A percentile compares a stretch with the other conserved stretches of the same genome.
Evolutionary conservation across 2,329 filamentous ascomycete species (phyloP).

Genomic region (Uncinocarpus reesii): DNA sequence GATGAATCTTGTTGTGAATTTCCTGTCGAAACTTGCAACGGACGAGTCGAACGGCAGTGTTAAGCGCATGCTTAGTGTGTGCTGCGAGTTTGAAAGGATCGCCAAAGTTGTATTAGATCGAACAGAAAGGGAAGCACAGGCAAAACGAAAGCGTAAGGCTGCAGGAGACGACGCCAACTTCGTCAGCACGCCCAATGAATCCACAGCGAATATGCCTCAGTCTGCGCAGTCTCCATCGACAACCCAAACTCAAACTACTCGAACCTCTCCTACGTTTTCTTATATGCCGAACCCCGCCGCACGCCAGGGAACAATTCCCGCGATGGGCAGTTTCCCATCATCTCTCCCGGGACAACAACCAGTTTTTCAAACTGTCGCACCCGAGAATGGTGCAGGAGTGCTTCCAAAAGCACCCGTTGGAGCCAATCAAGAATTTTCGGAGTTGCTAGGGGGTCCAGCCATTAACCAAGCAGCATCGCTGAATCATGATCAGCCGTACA

Average conservation of each 20-base stretch:
- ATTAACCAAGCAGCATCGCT: conserved; percentile 11
- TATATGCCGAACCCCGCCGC: conserved; percentile 1
- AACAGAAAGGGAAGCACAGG: conserved; percentile 71
- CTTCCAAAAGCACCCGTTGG: conserved; percentile 8
- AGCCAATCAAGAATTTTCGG: conserved; percentile 16
- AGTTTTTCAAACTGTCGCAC: conserved; percentile 3
- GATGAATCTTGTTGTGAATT: conserved; percentile 88
- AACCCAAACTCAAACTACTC: conserved; percentile 1
- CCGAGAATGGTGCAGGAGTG: not conserved
- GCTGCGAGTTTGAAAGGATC: conserved; percentile 93
- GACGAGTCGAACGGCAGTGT: conserved; percentile 86
- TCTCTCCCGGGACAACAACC: conserved; percentile 7
- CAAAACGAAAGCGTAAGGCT: conserved; percentile 74
- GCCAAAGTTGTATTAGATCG: conserved; percentile 84
- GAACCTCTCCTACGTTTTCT: conserved; percentile 6
- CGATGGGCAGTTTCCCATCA: conserved; percentile 8
- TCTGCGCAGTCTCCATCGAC: not conserved
- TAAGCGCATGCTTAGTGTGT: conserved; percentile 85
- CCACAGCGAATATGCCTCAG: conserved; percentile 1
- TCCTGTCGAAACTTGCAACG: conserved; percentile 76
- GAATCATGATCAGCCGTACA: conserved; percentile 19
- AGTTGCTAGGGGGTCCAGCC: conserved; percentile 29
- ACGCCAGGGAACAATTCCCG: not conserved
- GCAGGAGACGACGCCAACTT: conserved; percentile 41
- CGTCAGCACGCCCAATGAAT: conserved; percentile 16